Percentiles rank a stretch among this genome's conserved stretches.
Evolutionary conservation across 2,329 filamentous ascomycete genomes (phyloP).

Genomic region (Gnomoniopsis smithogilvyi): DNA sequence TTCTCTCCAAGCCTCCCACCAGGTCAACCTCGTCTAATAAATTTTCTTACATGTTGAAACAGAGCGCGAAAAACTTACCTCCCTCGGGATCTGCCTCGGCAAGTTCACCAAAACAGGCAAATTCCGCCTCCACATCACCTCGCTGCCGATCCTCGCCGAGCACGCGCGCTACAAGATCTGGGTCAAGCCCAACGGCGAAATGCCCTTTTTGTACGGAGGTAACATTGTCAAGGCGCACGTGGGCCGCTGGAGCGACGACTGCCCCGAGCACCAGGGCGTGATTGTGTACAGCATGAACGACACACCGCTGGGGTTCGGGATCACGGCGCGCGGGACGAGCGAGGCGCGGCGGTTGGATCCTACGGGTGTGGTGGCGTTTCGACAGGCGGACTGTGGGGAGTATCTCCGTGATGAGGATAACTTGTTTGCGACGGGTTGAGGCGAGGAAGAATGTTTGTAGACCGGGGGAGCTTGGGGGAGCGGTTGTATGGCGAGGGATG

Average conservation of each 20-base stretch:
- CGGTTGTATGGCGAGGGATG: not conserved
- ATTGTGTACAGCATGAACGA: constrained; percentile 92
- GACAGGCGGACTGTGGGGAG: constrained; percentile 92
- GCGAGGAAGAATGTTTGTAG: no score
- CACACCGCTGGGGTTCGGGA: constrained; percentile 87
- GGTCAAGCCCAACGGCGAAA: constrained; percentile 94
- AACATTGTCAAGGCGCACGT: constrained; percentile 72
- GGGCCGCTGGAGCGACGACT: constrained; percentile 84
- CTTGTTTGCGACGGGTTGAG: constrained; percentile 54
- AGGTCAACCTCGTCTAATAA: not conserved
- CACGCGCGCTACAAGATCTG: constrained; percentile 96
- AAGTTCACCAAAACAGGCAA: constrained; percentile 98
- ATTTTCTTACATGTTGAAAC: not conserved
- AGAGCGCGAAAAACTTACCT: constrained; percentile 16
- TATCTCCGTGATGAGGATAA: constrained; percentile 82
- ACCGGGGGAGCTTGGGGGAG: no score
- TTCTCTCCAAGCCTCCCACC: not conserved
- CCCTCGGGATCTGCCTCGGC: constrained; percentile 39
- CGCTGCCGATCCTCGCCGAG: constrained; percentile 78
- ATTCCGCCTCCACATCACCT: constrained; percentile 91
- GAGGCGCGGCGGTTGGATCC: constrained; percentile 84
- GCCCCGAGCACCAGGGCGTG: constrained; percentile 87
- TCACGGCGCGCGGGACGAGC: constrained; percentile 82
- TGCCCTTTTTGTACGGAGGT: constrained; percentile 94
- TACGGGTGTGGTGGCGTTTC: constrained; percentile 83